Evolutionary conservation across 805 yeast species (phyloP).

Genomic region (Candida ulmi): DNA sequence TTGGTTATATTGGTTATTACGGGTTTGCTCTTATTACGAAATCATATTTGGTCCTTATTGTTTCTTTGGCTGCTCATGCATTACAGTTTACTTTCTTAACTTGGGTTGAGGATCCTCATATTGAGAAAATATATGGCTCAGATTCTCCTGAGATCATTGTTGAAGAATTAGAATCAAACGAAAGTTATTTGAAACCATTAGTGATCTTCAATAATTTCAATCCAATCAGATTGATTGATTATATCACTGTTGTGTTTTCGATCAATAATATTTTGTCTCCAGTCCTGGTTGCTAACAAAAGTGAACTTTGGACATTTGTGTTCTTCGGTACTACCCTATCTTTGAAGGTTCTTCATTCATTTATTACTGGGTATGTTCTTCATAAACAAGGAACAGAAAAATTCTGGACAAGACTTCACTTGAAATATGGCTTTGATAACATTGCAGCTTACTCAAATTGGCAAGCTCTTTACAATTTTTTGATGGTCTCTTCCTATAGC

Average conservation of each 20-base stretch:
- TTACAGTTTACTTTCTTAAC: conserved; percentile 71
- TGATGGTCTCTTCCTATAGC: conserved; percentile 51
- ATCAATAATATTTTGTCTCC: conserved; percentile 39
- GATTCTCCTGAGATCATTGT: conserved; percentile 28
- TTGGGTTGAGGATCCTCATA: conserved; percentile 80
- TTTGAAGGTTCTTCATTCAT: conserved; percentile 45
- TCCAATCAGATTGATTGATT: conserved; percentile 58
- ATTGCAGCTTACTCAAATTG: conserved; percentile 66
- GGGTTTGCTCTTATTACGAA: conserved; percentile 77
- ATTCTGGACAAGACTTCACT: conserved; percentile 57
- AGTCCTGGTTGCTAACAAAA: conserved; percentile 26
- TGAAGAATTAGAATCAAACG: conserved; percentile 30
- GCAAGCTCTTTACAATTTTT: conserved; percentile 56
- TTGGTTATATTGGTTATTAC: conserved; percentile 83
- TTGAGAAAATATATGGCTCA: conserved; percentile 68
- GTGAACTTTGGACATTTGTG: conserved; percentile 20
- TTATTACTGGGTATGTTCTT: conserved; percentile 45
- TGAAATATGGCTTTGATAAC: conserved; percentile 59
- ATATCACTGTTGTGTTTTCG: conserved; percentile 39
- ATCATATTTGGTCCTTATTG: conserved; percentile 61
- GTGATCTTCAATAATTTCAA: conserved; percentile 61
- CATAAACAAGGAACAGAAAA: conserved; percentile 54
- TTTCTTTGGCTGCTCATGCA: conserved; percentile 71
- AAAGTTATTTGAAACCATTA: conserved; percentile 47
- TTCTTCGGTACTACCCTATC: conserved; percentile 30